Conservation (phyloP, 305 asterid species). For the Fraxinus paxiana region DNA sequence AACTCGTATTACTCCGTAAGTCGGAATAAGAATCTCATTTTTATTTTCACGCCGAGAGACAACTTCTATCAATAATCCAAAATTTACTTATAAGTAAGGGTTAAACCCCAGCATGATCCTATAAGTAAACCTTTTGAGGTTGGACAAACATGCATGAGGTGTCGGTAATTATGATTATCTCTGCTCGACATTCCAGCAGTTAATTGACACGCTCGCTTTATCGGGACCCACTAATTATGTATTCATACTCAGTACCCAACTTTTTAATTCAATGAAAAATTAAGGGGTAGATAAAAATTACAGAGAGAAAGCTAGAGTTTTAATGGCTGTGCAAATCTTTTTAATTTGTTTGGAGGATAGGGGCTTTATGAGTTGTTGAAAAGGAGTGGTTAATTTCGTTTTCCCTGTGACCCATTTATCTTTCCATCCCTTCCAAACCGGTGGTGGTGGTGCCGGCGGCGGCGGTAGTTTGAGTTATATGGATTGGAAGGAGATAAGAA, state of each 20-base stretch:
- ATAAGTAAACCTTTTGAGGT: background rate
- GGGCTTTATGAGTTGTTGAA: background rate
- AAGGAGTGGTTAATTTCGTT: background rate
- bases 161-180: background rate
- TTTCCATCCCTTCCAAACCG: background rate
- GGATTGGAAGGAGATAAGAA: slow-evolving; percentile 6
- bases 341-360: background rate
- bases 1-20: background rate
- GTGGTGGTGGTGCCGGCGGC: background rate
- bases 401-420: background rate
- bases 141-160: background rate
- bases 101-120: background rate
- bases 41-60: background rate
- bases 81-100: background rate
- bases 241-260: background rate
- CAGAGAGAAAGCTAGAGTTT: background rate
- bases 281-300: background rate
- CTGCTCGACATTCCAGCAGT: background rate
- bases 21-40: background rate
- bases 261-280: background rate
- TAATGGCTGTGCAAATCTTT: background rate
- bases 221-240: background rate
- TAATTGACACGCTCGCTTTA: background rate
- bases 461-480: slow-evolving; percentile 9
- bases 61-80: background rate